These are phyloP conservation scores for Kodamaea hsintzibuensis DNA, from an alignment of 805 yeast genomes.

Conservation along the genomic window DNA sequence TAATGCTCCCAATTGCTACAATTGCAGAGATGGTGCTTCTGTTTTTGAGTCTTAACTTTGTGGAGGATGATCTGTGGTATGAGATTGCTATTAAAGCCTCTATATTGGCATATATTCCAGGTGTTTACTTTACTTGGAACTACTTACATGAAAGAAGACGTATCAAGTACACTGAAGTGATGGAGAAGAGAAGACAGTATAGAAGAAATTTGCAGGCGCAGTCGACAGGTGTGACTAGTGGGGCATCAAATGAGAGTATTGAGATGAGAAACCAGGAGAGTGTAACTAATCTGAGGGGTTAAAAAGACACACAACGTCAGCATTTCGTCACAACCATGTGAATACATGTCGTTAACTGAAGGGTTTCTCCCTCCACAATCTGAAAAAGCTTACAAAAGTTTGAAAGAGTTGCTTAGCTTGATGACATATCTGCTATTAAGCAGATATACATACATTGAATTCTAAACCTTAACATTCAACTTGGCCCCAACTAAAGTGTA, in stretches of 20 bases:
- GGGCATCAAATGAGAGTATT: neutral
- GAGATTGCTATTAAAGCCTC: slow-evolving; percentile 28
- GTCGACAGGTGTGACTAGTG: neutral
- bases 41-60: slow-evolving; percentile 38
- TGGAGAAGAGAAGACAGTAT: slow-evolving; percentile 14
- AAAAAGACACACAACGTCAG: too few relatives aligned
- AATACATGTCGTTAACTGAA: too few relatives aligned
- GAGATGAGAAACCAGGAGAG: neutral
- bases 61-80: slow-evolving; percentile 17
- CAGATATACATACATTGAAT: neutral
- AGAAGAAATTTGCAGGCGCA: neutral
- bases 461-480: slow-evolving; percentile 16
- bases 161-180: slow-evolving; percentile 21
- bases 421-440: neutral
- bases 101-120: slow-evolving; percentile 36
- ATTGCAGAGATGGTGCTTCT: slow-evolving; percentile 36
- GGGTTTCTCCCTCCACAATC: too few relatives aligned
- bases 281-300: neutral
- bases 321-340: too few relatives aligned
- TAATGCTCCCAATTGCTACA: slow-evolving; percentile 35
- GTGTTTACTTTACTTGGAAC: slow-evolving; percentile 36
- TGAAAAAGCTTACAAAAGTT: too few relatives aligned
- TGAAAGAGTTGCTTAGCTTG: too few relatives aligned
- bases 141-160: slow-evolving; percentile 24
- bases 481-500: slow-evolving; percentile 17